Conservation (phyloP, 192 early-diverging fungal species). For the Cladochytrium replicatum region DNA sequence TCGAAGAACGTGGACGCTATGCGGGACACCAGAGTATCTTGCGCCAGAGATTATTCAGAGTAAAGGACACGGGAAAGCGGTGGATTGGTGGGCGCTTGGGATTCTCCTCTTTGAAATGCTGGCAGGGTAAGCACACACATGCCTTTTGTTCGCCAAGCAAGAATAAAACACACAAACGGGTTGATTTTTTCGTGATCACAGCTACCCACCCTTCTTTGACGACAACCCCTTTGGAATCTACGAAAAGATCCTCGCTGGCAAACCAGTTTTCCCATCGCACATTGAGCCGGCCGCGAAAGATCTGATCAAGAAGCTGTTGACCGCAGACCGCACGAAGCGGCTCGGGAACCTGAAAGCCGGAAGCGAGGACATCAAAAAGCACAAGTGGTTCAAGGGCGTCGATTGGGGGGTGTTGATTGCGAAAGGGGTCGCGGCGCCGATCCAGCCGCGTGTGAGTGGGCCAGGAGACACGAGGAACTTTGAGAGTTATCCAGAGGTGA, state of each 20-base stretch:
- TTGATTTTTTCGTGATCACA: conserved; percentile 56
- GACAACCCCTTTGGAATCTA: conserved; percentile 97
- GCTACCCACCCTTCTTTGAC: conserved; percentile 95
- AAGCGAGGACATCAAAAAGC: conserved; percentile 82
- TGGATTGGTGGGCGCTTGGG: conserved; percentile 99
- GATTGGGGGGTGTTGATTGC: conserved; percentile 84
- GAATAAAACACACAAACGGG: no score
- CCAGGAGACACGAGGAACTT: conserved; percentile 97
- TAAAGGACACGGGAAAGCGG: conserved; percentile 93
- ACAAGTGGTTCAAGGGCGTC: conserved; percentile 89
- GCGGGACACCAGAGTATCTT: conserved; percentile 95
- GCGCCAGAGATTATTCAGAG: conserved; percentile 94
- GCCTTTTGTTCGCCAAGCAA: no score
- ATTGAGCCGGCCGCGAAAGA: conserved; percentile 79
- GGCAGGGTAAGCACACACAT: conserved; percentile 58
- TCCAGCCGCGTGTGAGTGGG: conserved; percentile 76
- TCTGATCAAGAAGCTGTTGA: conserved; percentile 82
- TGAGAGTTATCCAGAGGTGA: conserved; percentile 88
- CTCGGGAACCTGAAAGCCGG: conserved; percentile 91
- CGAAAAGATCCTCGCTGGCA: conserved; percentile 92
- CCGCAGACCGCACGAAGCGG: conserved; percentile 82
- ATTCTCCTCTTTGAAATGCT: conserved; percentile 98
- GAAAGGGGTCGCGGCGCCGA: conserved; percentile 69
- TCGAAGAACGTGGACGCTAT: conserved; percentile 90
- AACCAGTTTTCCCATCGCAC: conserved; percentile 79